Percentiles rank a stretch among this genome's conserved stretches.
Evolutionary conservation across 495 filamentous ascomycete genomes (phyloP).

Genomic region (Neurospora sp.): DNA sequence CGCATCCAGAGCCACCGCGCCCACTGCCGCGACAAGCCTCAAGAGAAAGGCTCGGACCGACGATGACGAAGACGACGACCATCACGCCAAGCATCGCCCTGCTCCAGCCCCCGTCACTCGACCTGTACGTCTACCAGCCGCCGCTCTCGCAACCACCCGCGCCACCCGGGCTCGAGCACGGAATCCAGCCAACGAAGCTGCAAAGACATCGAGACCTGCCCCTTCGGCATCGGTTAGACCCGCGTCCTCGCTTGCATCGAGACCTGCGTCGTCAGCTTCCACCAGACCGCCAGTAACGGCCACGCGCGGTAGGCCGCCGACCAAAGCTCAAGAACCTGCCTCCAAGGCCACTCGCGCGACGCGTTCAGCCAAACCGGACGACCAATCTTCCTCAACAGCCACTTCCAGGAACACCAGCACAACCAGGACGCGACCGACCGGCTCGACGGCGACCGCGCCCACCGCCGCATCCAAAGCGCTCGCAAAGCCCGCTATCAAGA

Average conservation of each 20-base stretch:
- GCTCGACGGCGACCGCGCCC: slow-evolving; percentile 8
- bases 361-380: background rate
- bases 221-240: background rate
- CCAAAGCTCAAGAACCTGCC: slow-evolving; percentile 15
- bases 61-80: slow-evolving; percentile 30
- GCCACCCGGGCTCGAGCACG: slow-evolving; percentile 33
- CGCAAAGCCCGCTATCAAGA: slow-evolving; percentile 34
- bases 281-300: slow-evolving; percentile 11
- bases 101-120: background rate
- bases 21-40: background rate
- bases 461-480: slow-evolving; percentile 18
- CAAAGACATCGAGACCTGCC: background rate
- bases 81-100: slow-evolving; percentile 19
- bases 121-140: slow-evolving; percentile 17
- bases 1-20: background rate
- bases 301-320: slow-evolving; percentile 37
- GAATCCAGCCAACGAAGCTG: slow-evolving; percentile 22
- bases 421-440: background rate
- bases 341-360: slow-evolving; percentile 18
- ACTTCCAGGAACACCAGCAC: background rate
- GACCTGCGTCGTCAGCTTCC: background rate
- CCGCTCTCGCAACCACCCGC: slow-evolving; percentile 27
- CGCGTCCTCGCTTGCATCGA: background rate
- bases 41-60: slow-evolving; percentile 41
- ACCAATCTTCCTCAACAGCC: background rate